Base-by-base conservation (phyloP, 306 rosid species). In the Lotus japonicus region DNA sequence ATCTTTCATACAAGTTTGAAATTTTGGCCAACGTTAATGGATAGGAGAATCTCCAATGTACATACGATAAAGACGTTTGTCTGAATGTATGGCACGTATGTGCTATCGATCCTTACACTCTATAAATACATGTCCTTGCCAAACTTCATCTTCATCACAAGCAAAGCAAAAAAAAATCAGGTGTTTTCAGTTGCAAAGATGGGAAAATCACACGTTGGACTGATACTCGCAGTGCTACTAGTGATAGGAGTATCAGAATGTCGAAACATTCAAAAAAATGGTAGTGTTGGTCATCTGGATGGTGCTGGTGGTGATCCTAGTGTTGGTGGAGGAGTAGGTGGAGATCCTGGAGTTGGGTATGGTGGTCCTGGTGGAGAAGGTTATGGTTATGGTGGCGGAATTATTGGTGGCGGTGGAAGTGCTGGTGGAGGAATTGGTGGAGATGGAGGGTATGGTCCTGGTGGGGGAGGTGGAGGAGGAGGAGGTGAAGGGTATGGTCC, bases 231-330 rank as follows among this genome's bases (percentile, higher is more conserved):
- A n/a, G n/a, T n/a, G n/a, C n/a, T n/a, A n/a, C n/a, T n/a, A n/a
- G n/a, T n/a, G 53, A 58, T 80, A 14, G 79, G 81, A 28, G 58
- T 73, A 21, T 77, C 73, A 6, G 89, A 88, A 69, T 74, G 95
- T 80, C 54, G 88, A 35, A 74, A 64, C 64, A 0, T 76, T 3
- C 80, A 73, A 71, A 56, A 82, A 33, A 69, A 74, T 21, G 26
- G 2, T n/a, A n/a, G n/a, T n/a, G n/a, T n/a, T n/a, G n/a, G n/a
- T n/a, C n/a, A n/a, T n/a, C n/a, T n/a, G n/a, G n/a, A n/a, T n/a
- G n/a, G n/a, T n/a, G n/a, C n/a, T 21, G 26, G 26, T 2, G 31
- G 31, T 2, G 31, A 26, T 26, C 31, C 2, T 26, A 4, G 4
- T 26, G 4, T 4, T 26, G 31, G 31, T 26, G 31, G 4, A 3